Percentiles rank a stretch among this genome's conserved stretches.
These are phyloP conservation scores for Citrullus mucosospermus DNA, from an alignment of 306 rosid genomes.

Conservation along the genomic window DNA sequence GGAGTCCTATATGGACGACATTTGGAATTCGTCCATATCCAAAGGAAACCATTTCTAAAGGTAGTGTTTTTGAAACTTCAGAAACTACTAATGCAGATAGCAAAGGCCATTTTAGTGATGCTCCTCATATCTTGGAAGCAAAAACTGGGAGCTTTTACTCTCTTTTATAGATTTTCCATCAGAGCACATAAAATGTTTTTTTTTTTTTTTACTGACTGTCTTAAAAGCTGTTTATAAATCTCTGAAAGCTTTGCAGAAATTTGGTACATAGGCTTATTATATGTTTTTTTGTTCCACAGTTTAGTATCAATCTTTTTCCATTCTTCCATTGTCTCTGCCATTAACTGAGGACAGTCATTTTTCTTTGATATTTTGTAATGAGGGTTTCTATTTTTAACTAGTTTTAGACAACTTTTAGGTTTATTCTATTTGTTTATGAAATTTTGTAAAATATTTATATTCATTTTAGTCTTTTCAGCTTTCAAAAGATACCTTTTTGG, in stretches of 20 bases:
- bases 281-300: not conserved
- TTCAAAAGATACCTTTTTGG: not conserved
- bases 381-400: not conserved
- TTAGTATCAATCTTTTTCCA: not conserved
- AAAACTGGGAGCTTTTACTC: conserved; percentile 24
- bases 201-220: not conserved
- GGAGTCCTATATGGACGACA: conserved; percentile 25
- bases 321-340: not conserved
- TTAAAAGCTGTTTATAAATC: conserved; percentile 5
- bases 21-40: conserved; percentile 18
- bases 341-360: not conserved
- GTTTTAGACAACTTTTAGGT: not conserved
- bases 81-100: conserved; percentile 22
- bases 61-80: not conserved
- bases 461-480: not conserved
- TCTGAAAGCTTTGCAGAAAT: conserved; percentile 1
- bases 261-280: not conserved
- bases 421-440: not conserved
- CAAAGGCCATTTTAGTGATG: conserved; percentile 14
- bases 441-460: not conserved
- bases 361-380: not conserved
- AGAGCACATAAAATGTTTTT: conserved; percentile 13
- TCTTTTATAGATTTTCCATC: conserved; percentile 20
- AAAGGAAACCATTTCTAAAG: not conserved
- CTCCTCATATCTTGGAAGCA: conserved; percentile 30